These are phyloP conservation scores for Astragalus membranaceus DNA, from an alignment of 306 rosid species.

Conservation along the genomic window DNA sequence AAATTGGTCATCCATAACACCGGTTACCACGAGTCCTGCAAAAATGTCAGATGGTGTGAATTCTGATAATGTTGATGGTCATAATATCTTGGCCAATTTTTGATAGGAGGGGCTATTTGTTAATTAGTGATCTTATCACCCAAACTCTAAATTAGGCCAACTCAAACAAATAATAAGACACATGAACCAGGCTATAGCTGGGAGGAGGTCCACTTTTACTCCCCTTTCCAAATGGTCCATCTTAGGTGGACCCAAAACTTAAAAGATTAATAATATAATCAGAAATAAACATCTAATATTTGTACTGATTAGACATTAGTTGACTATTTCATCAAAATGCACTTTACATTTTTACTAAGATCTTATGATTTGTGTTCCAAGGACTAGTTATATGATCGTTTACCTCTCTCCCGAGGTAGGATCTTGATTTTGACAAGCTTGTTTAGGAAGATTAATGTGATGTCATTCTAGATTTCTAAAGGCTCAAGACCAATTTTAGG, in stretches of 20 bases:
- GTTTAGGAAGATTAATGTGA: neutral
- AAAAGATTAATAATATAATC: no score
- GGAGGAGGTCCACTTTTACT: no score
- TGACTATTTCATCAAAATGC: no score
- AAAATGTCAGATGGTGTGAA: neutral
- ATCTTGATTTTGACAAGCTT: no score
- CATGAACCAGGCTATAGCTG: neutral
- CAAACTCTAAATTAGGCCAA: neutral
- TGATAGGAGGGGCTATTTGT: neutral
- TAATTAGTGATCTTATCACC: neutral
- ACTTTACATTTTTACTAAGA: no score
- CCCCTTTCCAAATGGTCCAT: no score
- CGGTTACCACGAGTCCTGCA: neutral
- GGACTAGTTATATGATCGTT: neutral
- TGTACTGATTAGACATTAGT: no score
- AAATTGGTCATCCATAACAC: neutral
- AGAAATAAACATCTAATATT: no score
- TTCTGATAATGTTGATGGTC: neutral
- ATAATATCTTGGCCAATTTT: neutral
- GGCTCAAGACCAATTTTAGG: neutral
- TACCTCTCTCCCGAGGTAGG: no score
- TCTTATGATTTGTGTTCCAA: neutral
- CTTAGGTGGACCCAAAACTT: no score
- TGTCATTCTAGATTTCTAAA: neutral
- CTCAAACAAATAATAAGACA: neutral